Evolutionary conservation across 2,329 filamentous ascomycete genomes (phyloP), one percentile per base, ranked within the genome.

Genomic region (Fusarium pininemorale): DNA sequence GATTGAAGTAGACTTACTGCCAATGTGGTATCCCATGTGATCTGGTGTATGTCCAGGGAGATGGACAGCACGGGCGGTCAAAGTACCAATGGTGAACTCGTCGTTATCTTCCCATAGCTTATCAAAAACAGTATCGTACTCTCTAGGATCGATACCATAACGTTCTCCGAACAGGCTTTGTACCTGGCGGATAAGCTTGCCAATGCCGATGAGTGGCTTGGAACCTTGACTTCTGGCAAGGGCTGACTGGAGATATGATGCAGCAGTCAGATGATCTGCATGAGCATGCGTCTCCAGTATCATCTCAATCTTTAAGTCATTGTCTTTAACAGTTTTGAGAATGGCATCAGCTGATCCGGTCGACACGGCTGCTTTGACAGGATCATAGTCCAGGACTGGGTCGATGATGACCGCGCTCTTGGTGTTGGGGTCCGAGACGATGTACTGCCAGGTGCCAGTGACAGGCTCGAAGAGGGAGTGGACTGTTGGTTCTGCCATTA

Each of bases 241-340:
- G 5, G 76, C 78, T 1, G 79, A 78, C 73, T 90, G 88, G 0
- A 92, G 83, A 75, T 91, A 92, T 8, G 84, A 83, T 0, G 90
- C 84, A 0, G 90, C 87, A 1, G 89, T 91, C 1, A 91, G 70
- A 67, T 92, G 89, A 63, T 92, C 88, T 7, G 89, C 89, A 69
- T 91, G 88, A 0, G 84, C 86, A 76, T 92, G 90, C 0, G 90
- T 92, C 72, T 92, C 90, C 6, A 92, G 83, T 24, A 92, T 88
- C 45, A 79, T 81, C 2, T 83, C 81, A 15, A 92, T 76, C 0
- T 70, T 83, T 75, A 90, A 91, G 2, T 81, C 81, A 3, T 87
- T 79, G 4, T 85, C 75, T 8, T 77, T 72, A 12, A 89, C 77
- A 0, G 87, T 30, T 0, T 81, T 71, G 0, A 92, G 81, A 0